These are phyloP conservation scores for Eleusine indica DNA, from an alignment of 176 grass and related monocot genomes.

Conservation along the genomic window DNA sequence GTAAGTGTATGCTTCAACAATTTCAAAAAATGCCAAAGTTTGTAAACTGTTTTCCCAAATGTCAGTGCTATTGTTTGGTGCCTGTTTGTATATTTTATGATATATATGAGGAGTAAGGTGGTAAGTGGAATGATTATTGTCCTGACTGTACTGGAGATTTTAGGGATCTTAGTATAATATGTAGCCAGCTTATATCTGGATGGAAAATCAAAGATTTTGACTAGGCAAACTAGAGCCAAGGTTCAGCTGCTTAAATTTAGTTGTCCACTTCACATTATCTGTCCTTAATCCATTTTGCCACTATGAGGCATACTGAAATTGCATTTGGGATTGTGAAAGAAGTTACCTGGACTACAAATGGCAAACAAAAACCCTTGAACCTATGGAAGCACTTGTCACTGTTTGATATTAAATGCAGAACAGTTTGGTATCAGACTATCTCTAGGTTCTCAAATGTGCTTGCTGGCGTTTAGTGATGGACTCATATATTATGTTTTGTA, in stretches of 20 bases:
- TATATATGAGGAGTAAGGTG: background rate
- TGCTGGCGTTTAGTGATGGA: constrained; percentile 5
- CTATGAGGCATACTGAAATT: background rate
- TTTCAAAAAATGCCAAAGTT: background rate
- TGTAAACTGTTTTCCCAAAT: background rate
- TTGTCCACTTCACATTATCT: background rate
- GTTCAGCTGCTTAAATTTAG: background rate
- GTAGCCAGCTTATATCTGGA: constrained; percentile 6
- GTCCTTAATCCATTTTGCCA: background rate
- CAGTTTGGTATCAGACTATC: background rate
- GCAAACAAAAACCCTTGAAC: background rate
- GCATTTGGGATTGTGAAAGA: constrained; percentile 7
- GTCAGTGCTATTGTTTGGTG: background rate
- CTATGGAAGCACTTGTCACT: background rate
- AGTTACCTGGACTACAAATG: background rate
- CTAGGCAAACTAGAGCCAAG: background rate
- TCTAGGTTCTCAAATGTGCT: constrained; percentile 3
- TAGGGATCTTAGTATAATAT: background rate
- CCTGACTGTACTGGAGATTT: background rate
- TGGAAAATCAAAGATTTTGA: background rate
- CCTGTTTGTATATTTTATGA: background rate
- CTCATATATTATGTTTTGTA: background rate
- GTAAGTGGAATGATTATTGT: background rate
- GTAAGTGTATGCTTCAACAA: background rate
- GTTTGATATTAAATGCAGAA: background rate